phyloP scores from a whole-genome alignment of 495 filamentous ascomycete species.

The Jackrogersella minutella region DNA sequence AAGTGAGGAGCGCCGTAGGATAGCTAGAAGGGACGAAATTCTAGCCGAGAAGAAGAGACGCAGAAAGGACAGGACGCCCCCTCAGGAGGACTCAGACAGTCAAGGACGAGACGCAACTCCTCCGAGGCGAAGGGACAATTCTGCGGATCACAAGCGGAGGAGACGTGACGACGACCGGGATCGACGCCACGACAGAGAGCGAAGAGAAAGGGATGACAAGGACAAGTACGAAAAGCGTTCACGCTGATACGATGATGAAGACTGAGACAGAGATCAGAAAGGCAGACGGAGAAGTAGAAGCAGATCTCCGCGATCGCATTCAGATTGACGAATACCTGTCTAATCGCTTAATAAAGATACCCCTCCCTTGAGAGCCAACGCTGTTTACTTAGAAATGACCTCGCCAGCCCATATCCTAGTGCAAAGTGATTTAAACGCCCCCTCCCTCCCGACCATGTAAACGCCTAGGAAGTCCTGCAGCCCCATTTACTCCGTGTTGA shows the following conservation, averaged over 20 bases:
- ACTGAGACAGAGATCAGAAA: constrained; percentile 33
- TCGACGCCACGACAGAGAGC: constrained; percentile 35
- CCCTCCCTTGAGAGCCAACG: constrained; percentile 26
- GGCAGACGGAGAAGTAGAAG: constrained; percentile 43
- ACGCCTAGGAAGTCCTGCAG: constrained; percentile 20
- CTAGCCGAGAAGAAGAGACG: constrained; percentile 25
- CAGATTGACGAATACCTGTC: constrained; percentile 33
- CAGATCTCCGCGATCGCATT: constrained; percentile 40
- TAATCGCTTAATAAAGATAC: constrained; percentile 39
- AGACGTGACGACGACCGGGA: constrained; percentile 38
- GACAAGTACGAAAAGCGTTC: constrained; percentile 39
- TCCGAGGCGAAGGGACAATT: constrained; percentile 42
- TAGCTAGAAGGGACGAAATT: constrained; percentile 39
- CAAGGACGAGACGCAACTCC: constrained; percentile 40
- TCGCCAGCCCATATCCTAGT: constrained; percentile 28
- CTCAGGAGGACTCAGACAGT: constrained; percentile 27
- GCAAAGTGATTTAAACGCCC: constrained; percentile 27
- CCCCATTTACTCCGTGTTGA: constrained; percentile 34
- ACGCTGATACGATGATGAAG: constrained; percentile 35
- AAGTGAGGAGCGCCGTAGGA: constrained; percentile 38
- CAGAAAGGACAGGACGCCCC: constrained; percentile 28
- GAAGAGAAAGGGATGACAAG: constrained; percentile 41
- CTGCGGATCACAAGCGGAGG: constrained; percentile 43
- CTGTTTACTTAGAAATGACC: constrained; percentile 23
- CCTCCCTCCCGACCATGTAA: constrained; percentile 18